Evolutionary conservation across 192 early-diverging fungal genomes (phyloP).

Genomic region (Umbelopsis sp.): DNA sequence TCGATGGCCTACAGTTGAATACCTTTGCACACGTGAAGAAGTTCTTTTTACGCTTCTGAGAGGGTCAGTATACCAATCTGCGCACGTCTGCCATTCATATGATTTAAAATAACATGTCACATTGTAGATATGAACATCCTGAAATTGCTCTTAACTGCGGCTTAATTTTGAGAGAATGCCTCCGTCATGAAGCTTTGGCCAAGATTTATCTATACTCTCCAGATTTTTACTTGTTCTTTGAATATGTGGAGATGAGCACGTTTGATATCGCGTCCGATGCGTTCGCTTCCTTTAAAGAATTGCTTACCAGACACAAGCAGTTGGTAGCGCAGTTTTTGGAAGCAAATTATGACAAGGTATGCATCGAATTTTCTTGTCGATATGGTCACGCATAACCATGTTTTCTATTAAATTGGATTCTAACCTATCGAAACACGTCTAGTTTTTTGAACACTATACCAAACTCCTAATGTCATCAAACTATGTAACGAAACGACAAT

Average conservation of each 20-base stretch:
- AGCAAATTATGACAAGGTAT: constrained; percentile 83
- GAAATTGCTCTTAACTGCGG: constrained; percentile 98
- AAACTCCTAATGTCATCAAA: constrained; percentile 85
- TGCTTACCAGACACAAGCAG: constrained; percentile 92
- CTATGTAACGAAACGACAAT: constrained; percentile 98
- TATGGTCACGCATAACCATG: not conserved
- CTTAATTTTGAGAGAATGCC: constrained; percentile 95
- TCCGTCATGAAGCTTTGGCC: constrained; percentile 91
- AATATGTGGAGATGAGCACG: constrained; percentile 94
- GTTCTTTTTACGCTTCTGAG: constrained; percentile 81
- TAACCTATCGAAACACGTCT: not conserved
- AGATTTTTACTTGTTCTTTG: constrained; percentile 93
- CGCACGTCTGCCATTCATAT: not conserved
- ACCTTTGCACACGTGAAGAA: constrained; percentile 82
- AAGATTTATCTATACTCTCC: constrained; percentile 81
- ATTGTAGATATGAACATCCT: constrained; percentile 84
- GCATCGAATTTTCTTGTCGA: too few species aligned
- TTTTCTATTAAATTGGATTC: not conserved
- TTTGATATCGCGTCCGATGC: constrained; percentile 99
- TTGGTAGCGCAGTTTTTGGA: constrained; percentile 89
- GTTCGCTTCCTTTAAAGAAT: constrained; percentile 97
- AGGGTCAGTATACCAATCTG: constrained; percentile 52
- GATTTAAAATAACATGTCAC: not conserved
- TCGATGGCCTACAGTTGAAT: constrained; percentile 95
- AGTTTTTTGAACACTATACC: constrained; percentile 90